These are phyloP conservation scores for Lasiodiplodia sp. DNA, from an alignment of 2,329 filamentous ascomycete genomes.

Conservation along the genomic window DNA sequence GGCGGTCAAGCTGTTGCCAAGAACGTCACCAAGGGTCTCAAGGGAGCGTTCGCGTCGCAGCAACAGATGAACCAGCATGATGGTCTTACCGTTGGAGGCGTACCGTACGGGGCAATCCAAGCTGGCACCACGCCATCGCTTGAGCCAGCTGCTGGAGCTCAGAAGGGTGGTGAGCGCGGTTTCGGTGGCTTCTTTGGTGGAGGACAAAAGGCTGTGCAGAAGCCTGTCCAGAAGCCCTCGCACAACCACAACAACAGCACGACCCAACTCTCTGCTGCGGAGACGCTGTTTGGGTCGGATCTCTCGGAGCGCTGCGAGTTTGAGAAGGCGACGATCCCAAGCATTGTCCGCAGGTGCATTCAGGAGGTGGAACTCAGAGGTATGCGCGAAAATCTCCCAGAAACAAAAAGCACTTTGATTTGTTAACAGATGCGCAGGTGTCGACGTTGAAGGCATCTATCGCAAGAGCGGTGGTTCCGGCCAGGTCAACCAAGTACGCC, in stretches of 20 bases:
- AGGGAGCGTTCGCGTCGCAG: constrained; percentile 80
- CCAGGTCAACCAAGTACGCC: constrained; percentile 87
- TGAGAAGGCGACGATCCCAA: constrained; percentile 88
- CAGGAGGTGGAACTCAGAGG: constrained; percentile 95
- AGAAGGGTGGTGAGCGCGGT: constrained; percentile 33
- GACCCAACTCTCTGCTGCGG: constrained; percentile 39
- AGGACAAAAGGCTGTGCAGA: constrained; percentile 42
- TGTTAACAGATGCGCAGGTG: constrained; percentile 55
- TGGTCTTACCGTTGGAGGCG: constrained; percentile 60
- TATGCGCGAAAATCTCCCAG: constrained; percentile 35
- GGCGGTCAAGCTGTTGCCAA: constrained; percentile 92
- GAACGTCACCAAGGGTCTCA: constrained; percentile 91
- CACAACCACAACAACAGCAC: constrained; percentile 45
- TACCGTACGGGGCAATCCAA: constrained; percentile 44
- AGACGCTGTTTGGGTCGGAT: constrained; percentile 84
- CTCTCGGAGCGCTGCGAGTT: constrained; percentile 84
- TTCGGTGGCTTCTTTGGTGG: constrained; percentile 44
- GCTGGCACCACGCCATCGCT: constrained; percentile 2
- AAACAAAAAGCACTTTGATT: background rate
- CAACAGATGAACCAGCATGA: constrained; percentile 60
- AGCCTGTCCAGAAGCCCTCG: constrained; percentile 36
- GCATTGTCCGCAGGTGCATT: constrained; percentile 90
- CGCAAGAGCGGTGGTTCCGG: constrained; percentile 94
- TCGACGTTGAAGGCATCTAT: constrained; percentile 98
- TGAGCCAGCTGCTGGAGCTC: background rate